Conservation (phyloP, 2,329 filamentous ascomycete genomes). For the Aspergillus carbonarius region DNA sequence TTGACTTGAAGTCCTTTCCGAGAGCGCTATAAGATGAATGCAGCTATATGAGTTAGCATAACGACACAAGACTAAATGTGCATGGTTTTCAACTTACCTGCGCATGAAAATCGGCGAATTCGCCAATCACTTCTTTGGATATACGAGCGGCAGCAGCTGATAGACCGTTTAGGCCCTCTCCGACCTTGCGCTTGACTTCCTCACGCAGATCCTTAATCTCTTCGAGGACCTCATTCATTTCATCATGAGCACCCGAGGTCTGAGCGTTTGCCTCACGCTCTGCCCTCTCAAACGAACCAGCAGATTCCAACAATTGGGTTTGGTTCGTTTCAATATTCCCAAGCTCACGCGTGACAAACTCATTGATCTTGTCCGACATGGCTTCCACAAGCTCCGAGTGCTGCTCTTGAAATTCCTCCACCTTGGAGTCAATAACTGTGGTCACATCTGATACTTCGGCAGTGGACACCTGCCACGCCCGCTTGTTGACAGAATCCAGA, state of each 20-base stretch:
- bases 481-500: constrained; percentile 75
- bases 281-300: constrained; percentile 65
- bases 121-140: constrained; percentile 81
- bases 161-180: constrained; percentile 78
- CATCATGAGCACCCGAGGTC: constrained; percentile 62
- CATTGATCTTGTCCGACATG: constrained; percentile 70
- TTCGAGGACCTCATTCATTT: constrained; percentile 87
- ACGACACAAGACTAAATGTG: neutral
- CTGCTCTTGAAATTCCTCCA: constrained; percentile 69
- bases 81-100: constrained; percentile 46
- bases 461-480: constrained; percentile 75
- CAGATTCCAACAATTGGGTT: constrained; percentile 67
- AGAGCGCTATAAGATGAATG: constrained; percentile 81
- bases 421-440: constrained; percentile 69
- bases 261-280: constrained; percentile 62
- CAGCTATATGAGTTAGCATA: constrained; percentile 54
- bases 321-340: constrained; percentile 69
- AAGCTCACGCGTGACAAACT: constrained; percentile 74
- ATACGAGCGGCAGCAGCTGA: constrained; percentile 84
- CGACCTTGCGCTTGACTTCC: constrained; percentile 81
- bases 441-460: constrained; percentile 75
- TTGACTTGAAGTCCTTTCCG: constrained; percentile 78
- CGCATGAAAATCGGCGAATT: constrained; percentile 79
- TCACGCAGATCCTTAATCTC: constrained; percentile 90
- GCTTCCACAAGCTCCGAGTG: constrained; percentile 69